Evolutionary conservation across 129 eudicot species (phyloP), one percentile per base, ranked within the genome.

Genomic region (Saposhnikovia divaricata): DNA sequence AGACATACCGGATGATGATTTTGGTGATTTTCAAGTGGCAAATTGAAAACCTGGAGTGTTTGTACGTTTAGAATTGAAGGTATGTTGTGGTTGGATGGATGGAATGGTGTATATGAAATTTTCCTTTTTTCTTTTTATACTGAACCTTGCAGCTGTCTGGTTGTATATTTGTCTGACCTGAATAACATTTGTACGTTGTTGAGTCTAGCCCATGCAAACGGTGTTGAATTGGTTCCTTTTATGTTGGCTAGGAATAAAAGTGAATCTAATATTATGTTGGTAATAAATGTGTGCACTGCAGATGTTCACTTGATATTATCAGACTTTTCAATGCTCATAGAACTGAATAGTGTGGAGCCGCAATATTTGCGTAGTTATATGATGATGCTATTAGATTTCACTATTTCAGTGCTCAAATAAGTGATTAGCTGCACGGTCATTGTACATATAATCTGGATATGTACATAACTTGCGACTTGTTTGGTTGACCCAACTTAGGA

Each of bases 11-110:
- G 96, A 93, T 75, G 97, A 93, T 44, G 98, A 93, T 81, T 93
- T 93, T 84, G 98, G 98, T 19, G 98, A 93, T 87, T 93, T 96
- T 90, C 99, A 96, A 84, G 93, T 92, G 61, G 99, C 99, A 39
- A 87, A 88, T 40, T 90, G 80, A 82, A n/a, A 27, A 61, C 37
- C 75, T 79, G 70, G 3, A 61, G 46, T 87, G 72, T 83, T 85
- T 76, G 37, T 77, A 79, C 43, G 74, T 75, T 25, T 69, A 57
- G 78, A 46, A 16, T 43, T 73, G 21, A 23, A 9, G 53, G n/a
- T 78, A 59, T 47, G 47, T 45, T 76, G 77, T 80, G 71, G 72
- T 47, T 47, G 72, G 73, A 39, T 80, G 55, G 71, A 79, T 80
- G 55, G 71, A 79, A 85, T 81, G 84, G 82, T 89, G 84, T 86